Evolutionary conservation across 2,329 filamentous ascomycete species (phyloP), one percentile per base, ranked within the genome.

Genomic region (Spiromastix sp.): DNA sequence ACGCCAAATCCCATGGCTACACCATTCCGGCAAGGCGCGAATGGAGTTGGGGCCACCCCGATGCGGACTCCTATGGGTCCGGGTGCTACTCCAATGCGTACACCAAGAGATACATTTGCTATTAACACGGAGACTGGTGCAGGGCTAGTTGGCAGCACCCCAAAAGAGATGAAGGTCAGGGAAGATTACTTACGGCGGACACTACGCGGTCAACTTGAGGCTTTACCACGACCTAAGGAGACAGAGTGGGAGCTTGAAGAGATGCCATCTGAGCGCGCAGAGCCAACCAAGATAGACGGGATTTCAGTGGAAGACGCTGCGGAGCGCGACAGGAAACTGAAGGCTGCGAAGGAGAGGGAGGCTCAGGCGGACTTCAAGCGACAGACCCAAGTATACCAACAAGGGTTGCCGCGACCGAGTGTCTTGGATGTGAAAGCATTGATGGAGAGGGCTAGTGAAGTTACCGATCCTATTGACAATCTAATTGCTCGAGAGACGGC

Each of bases 1-100:
- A 98, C 91, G 0, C 91, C 91, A 0, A 98, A 98, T 54, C 91
- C 91, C 0, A 72, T 98, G 67, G 87, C 91, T 1, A 98, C 91
- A 0, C 91, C 91, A 1, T 71, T 93, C 45, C 74, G 83, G 36
- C 68, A 77, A 41, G 62, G 61, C 26, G 59, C 66, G 2, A 73
- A 72, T 42, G 81, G 76, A 16, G 66, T 75, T 18, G 80, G 75
- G 17, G 77, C 79, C 9, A 93, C 84, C 17, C 74, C 76, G 4
- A 60, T 71, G 50, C 59, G 61, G 20, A 61, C 63, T 10, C 77
- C 78, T 5, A 63, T 70, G 36, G 72, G 74, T 4, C 72, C 79
- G 32, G 85, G 84, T 12, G 80, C 85, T 40, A 94, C 89, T 0
- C 86, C 89, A 1, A 66, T 93, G 64, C 77, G 83, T 39, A 95